A percentile compares a stretch with the other conserved stretches of the same genome.
phyloP scores from a whole-genome alignment of 768 basidiomycete genomes.

The Tricholoma terreum region DNA sequence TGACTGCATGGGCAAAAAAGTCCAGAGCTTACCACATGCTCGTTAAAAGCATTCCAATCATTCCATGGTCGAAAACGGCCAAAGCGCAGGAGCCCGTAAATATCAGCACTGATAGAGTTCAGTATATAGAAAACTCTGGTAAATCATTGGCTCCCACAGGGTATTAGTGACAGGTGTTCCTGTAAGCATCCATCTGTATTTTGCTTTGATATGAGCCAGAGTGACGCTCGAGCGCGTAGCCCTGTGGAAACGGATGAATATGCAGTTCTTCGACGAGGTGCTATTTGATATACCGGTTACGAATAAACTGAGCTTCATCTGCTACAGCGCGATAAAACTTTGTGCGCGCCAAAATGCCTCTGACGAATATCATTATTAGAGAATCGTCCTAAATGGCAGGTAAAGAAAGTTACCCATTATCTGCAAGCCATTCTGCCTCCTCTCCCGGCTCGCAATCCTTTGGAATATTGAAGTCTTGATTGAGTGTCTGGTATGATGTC shows the following conservation, averaged over 20 bases:
- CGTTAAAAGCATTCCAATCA: conserved; percentile 68
- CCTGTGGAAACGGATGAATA: conserved; percentile 23
- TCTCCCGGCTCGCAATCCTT: conserved; percentile 43
- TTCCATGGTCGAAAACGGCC: conserved; percentile 69
- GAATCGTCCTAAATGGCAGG: background rate
- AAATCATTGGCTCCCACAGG: conserved; percentile 35
- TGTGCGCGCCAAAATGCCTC: conserved; percentile 59
- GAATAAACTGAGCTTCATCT: conserved; percentile 79
- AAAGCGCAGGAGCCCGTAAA: conserved; percentile 70
- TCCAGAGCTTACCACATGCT: conserved; percentile 43
- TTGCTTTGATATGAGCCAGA: conserved; percentile 57
- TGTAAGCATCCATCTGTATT: conserved; percentile 77
- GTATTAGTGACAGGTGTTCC: conserved; percentile 76
- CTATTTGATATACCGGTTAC: conserved; percentile 47
- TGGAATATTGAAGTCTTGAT: conserved; percentile 54
- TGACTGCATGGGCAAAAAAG: background rate
- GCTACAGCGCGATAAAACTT: conserved; percentile 69
- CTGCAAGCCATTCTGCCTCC: conserved; percentile 44
- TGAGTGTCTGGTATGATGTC: conserved; percentile 77
- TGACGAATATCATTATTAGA: conserved; percentile 14
- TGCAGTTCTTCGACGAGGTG: background rate
- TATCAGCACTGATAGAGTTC: conserved; percentile 49
- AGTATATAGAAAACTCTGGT: background rate
- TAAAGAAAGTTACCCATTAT: conserved; percentile 42
- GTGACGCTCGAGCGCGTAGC: conserved; percentile 56